These are phyloP conservation scores for Picea sitchensis DNA, from an alignment of 75 land plant species.

Conservation along the genomic window DNA sequence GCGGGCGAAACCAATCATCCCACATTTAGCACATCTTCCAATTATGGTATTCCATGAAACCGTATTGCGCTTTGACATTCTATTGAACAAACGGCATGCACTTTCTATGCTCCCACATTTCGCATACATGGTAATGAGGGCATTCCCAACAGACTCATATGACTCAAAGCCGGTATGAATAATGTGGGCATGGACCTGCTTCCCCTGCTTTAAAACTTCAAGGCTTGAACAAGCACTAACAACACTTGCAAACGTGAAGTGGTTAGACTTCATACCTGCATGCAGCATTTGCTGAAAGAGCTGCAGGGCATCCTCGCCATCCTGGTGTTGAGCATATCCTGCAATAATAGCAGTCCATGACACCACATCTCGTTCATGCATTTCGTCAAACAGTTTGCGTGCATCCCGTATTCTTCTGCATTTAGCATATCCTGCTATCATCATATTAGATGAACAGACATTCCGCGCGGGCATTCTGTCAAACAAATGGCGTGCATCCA, in stretches of 20 bases:
- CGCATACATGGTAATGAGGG: slow-evolving; percentile 30
- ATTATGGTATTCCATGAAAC: slow-evolving; percentile 18
- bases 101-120: slow-evolving; percentile 16
- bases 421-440: neutral
- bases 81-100: slow-evolving; percentile 23
- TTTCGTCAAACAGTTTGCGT: neutral
- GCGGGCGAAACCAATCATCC: slow-evolving; percentile 33
- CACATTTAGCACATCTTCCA: slow-evolving; percentile 33
- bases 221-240: slow-evolving; percentile 22
- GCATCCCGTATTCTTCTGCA: neutral
- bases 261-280: slow-evolving; percentile 7
- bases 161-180: slow-evolving; percentile 12
- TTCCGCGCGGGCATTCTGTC: too few relatives aligned
- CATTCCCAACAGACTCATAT: slow-evolving; percentile 13
- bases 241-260: slow-evolving; percentile 28
- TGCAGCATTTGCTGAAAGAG: slow-evolving; percentile 15
- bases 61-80: slow-evolving; percentile 15
- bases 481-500: too few relatives aligned
- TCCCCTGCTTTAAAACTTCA: slow-evolving; percentile 1
- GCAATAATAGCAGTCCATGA: slow-evolving; percentile 24
- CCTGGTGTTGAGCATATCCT: neutral
- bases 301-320: neutral
- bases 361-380: neutral
- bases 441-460: too few relatives aligned
- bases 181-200: slow-evolving; percentile 20